These are phyloP conservation scores for Pulveroboletus sp. DNA, from an alignment of 768 basidiomycete species.

Conservation along the genomic window DNA sequence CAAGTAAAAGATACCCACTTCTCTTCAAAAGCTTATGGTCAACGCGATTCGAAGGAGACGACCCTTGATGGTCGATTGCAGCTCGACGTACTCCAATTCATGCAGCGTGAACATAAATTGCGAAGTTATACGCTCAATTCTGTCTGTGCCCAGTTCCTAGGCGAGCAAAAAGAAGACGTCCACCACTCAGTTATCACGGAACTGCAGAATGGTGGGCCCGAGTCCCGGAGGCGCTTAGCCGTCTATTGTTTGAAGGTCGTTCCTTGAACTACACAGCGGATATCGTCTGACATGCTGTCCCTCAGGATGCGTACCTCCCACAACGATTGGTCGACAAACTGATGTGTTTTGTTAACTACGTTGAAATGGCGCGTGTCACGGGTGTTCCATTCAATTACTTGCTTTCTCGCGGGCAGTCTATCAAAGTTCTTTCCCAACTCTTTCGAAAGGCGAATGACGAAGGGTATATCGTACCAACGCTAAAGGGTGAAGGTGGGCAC, in stretches of 20 bases:
- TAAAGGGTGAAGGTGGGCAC: slow-evolving; percentile 76
- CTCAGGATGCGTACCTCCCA: slow-evolving; percentile 94
- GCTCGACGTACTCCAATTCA: slow-evolving; percentile 93
- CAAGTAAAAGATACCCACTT: slow-evolving; percentile 94
- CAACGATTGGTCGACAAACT: slow-evolving; percentile 95
- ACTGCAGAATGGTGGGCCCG: slow-evolving; percentile 92
- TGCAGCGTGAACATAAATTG: slow-evolving; percentile 98
- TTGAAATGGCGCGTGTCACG: slow-evolving; percentile 99
- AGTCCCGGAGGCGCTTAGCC: slow-evolving; percentile 87
- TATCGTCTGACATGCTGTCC: not conserved
- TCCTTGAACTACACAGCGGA: not conserved
- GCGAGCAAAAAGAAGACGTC: slow-evolving; percentile 99
- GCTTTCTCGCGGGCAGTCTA: slow-evolving; percentile 92
- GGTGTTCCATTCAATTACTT: slow-evolving; percentile 99
- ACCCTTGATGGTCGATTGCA: slow-evolving; percentile 89
- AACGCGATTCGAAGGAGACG: slow-evolving; percentile 95
- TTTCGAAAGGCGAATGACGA: slow-evolving; percentile 91
- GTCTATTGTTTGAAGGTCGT: slow-evolving; percentile 95
- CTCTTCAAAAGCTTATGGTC: slow-evolving; percentile 96
- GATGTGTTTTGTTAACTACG: slow-evolving; percentile 99
- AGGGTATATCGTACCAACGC: slow-evolving; percentile 83
- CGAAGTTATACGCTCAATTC: slow-evolving; percentile 97
- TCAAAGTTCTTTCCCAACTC: slow-evolving; percentile 96
- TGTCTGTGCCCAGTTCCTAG: slow-evolving; percentile 95
- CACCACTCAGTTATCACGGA: slow-evolving; percentile 99